Conservation (phyloP, 768 basidiomycete genomes). For the Candolleomyces aberdarensis region DNA sequence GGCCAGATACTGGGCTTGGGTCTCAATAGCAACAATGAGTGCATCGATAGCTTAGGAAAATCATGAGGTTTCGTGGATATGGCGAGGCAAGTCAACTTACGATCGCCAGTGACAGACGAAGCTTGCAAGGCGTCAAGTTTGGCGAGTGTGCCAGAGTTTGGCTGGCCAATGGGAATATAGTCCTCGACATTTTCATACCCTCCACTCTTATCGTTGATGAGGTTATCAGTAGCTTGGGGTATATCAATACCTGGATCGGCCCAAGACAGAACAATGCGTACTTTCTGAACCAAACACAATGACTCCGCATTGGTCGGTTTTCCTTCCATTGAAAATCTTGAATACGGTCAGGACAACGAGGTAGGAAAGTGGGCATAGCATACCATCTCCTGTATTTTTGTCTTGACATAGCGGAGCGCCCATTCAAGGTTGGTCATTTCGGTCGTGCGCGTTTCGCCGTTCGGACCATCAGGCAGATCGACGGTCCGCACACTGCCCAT, state of each 20-base stretch:
- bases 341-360: constrained; percentile 1
- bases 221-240: constrained; percentile 58
- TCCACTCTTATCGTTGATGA: constrained; percentile 54
- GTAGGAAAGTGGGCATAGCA: constrained; percentile 5
- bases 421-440: constrained; percentile 80
- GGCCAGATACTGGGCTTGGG: constrained; percentile 62
- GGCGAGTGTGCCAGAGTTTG: constrained; percentile 62
- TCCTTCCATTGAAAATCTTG: constrained; percentile 87
- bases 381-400: constrained; percentile 92
- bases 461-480: constrained; percentile 48
- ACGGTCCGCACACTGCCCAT: constrained; percentile 70
- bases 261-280: constrained; percentile 12
- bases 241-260: constrained; percentile 3
- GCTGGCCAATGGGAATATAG: constrained; percentile 65
- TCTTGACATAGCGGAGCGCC: constrained; percentile 81
- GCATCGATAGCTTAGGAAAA: constrained; percentile 70
- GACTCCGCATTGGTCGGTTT: constrained; percentile 93
- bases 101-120: constrained; percentile 58
- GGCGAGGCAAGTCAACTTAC: constrained; percentile 37
- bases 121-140: constrained; percentile 60
- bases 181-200: constrained; percentile 76
- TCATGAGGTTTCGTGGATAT: background rate
- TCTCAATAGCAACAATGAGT: constrained; percentile 82
- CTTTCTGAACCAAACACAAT: constrained; percentile 85
- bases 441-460: constrained; percentile 46